These are phyloP conservation scores for Chloropicon primus DNA, from an alignment of 139 green algal species.

Conservation along the genomic window DNA sequence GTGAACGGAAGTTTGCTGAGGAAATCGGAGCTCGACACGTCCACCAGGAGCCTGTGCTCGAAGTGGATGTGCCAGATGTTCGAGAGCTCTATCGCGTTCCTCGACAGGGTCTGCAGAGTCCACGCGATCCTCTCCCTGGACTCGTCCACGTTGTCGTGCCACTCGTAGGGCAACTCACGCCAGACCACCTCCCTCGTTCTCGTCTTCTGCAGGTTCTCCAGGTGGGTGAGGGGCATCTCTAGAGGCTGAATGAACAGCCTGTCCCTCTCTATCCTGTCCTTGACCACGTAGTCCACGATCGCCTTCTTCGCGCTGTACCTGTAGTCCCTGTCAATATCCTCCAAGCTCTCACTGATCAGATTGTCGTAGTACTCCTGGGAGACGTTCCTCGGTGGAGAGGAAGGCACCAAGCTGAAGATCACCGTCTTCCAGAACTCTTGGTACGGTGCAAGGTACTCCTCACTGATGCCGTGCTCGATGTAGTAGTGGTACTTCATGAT, in stretches of 20 bases:
- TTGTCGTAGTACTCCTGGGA: conserved; percentile 31
- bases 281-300: conserved; percentile 52
- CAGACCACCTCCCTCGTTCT: conserved; percentile 5
- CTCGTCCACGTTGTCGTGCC: conserved; percentile 20
- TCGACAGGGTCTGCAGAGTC: conserved; percentile 56
- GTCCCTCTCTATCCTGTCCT: conserved; percentile 29
- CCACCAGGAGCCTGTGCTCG: conserved; percentile 26
- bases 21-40: conserved; percentile 30
- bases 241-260: conserved; percentile 37
- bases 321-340: conserved; percentile 54
- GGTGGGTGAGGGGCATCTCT: conserved; percentile 24
- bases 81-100: conserved; percentile 48
- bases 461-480: conserved; percentile 38
- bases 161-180: conserved; percentile 18
- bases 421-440: conserved; percentile 45
- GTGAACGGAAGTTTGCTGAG: conserved; percentile 25
- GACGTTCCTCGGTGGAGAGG: conserved; percentile 8
- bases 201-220: not conserved
- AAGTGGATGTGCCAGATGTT: conserved; percentile 42
- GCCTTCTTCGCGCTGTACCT: conserved; percentile 28
- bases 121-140: conserved; percentile 51
- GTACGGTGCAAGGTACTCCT: conserved; percentile 31
- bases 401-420: conserved; percentile 35
- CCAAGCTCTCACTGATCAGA: conserved; percentile 27
- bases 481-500: conserved; percentile 56